Evolutionary conservation across 75 land plant genomes (phyloP), one percentile per base, ranked within the genome.

Genomic region (Chamaecyparis obtusa): DNA sequence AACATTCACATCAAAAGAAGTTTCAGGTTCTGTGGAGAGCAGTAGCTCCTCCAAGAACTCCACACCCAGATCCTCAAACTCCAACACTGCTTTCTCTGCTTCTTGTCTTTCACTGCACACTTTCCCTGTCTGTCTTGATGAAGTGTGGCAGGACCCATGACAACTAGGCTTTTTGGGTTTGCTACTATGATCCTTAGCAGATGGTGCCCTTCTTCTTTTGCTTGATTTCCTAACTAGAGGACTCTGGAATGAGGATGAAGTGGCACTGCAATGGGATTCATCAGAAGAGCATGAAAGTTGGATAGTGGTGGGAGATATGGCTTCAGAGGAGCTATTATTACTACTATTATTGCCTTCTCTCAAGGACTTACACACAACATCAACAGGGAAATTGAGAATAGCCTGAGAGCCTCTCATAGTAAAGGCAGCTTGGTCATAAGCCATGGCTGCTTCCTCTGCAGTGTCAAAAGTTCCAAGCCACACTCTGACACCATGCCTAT

Each of bases 391-490:
- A 60, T 91, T 91, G n/a, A 91, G 88, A 85, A 91, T 87, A 0
- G 92, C 92, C 21, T 83, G 75, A 11, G 89, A 83, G 71, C 92
- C 92, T 32, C 92, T 89, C 69, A 91, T 91, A n/a, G 83, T 76
- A 87, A 91, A 77, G 39, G 92, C 92, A 39, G 92, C 92, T n/a
- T 87, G 64, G 27, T 91, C 92, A 27, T 91, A 91, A 19, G 88
- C 88, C 64, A 83, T 51, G 43, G 88, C 86, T 4, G 88, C 88
- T 55, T 87, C 87, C 14, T 44, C 92, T 85, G 30, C 92, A 69
- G 48, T 91, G 76, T 88, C 86, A 92, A 91, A 91, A 37, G 92
- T 91, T 17, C 92, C 92, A 69, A 91, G 74, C 92, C 91, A 91
- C 32, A 91, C 86, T 2, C 92, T 86, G 32, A 81, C 80, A 41